These are phyloP conservation scores for Mycena olivaceomarginata DNA, from an alignment of 768 basidiomycete species.

Conservation along the genomic window DNA sequence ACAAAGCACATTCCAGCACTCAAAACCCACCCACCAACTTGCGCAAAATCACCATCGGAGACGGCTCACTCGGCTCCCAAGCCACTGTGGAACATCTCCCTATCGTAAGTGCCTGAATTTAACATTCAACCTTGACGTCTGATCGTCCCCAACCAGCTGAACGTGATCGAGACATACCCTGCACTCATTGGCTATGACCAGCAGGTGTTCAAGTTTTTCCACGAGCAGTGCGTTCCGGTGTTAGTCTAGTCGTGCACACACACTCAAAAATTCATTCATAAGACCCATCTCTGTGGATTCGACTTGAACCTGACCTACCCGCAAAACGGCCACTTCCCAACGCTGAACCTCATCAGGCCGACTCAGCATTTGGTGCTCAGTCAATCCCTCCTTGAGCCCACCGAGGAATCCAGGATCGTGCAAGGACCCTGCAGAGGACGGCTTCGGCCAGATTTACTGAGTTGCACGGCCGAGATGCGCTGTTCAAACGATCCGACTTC, in stretches of 20 bases:
- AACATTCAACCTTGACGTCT: not conserved
- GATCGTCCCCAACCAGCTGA: slow-evolving; percentile 4
- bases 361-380: slow-evolving; percentile 16
- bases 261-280: slow-evolving; percentile 38
- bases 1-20: slow-evolving; percentile 65
- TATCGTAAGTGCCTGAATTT: slow-evolving; percentile 47
- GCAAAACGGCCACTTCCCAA: slow-evolving; percentile 60
- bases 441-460: slow-evolving; percentile 24
- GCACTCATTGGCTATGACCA: slow-evolving; percentile 73
- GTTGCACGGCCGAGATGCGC: slow-evolving; percentile 20
- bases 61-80: slow-evolving; percentile 63
- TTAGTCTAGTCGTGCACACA: not conserved
- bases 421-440: slow-evolving; percentile 16
- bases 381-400: slow-evolving; percentile 27
- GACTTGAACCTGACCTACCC: slow-evolving; percentile 71
- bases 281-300: too few species aligned
- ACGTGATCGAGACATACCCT: slow-evolving; percentile 59
- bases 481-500: slow-evolving; percentile 27
- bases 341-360: slow-evolving; percentile 18
- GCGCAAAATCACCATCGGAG: slow-evolving; percentile 69
- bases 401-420: slow-evolving; percentile 27
- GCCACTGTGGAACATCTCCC: slow-evolving; percentile 60
- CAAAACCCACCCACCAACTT: slow-evolving; percentile 68
- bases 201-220: slow-evolving; percentile 65
- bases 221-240: slow-evolving; percentile 62